A percentile compares a stretch with the other conserved stretches of the same genome.
Evolutionary conservation across 176 grass and related monocot genomes (phyloP).

Genomic region (Rhynchospora breviuscula): DNA sequence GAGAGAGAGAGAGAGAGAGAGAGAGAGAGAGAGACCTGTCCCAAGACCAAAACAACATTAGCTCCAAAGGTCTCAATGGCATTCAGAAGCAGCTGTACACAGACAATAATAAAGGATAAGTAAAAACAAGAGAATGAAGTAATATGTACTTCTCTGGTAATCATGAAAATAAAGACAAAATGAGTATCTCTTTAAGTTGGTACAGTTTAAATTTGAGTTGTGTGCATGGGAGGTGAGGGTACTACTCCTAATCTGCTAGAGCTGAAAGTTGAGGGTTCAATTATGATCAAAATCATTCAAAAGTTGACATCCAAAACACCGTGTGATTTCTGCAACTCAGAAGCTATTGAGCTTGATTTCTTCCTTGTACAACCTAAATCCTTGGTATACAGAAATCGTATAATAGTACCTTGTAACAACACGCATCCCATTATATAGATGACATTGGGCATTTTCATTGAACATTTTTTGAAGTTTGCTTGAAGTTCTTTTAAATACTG

Average conservation of each 20-base stretch:
- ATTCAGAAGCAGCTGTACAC: constrained; percentile 70
- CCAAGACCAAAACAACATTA: constrained; percentile 84
- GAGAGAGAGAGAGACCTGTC: constrained; percentile 51
- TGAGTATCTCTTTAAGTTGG: neutral
- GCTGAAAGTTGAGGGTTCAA: neutral
- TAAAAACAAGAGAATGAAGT: constrained; percentile 5
- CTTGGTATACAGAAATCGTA: neutral
- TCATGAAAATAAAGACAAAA: neutral
- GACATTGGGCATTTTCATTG: constrained; percentile 70
- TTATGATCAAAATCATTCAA: neutral
- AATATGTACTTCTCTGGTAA: neutral
- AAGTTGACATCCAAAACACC: neutral
- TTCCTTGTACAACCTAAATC: neutral
- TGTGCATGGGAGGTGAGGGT: neutral
- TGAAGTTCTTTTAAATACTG: neutral
- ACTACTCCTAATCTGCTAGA: neutral
- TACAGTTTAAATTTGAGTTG: neutral
- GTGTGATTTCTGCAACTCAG: neutral
- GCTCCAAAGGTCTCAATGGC: constrained; percentile 84
- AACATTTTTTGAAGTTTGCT: constrained; percentile 73
- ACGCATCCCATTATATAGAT: constrained; percentile 80
- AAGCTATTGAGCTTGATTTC: neutral
- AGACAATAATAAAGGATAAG: constrained; percentile 17
- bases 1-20: neutral
- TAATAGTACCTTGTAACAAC: constrained; percentile 56